These are phyloP conservation scores for Novymonas esmeraldas DNA, from an alignment of 208 protist species.

Conservation along the genomic window DNA sequence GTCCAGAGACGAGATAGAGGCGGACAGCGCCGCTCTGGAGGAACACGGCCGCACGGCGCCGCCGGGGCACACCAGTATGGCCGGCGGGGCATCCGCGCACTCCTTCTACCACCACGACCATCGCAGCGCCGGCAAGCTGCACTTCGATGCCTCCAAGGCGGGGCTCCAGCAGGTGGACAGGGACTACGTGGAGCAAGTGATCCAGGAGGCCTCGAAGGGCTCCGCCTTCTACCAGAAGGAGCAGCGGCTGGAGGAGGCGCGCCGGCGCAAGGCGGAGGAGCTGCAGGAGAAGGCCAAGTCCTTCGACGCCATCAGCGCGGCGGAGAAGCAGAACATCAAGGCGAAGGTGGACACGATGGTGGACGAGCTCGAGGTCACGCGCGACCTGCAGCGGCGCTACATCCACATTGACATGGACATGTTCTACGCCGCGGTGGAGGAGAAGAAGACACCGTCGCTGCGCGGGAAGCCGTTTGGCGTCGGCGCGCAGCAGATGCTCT, in stretches of 20 bases:
- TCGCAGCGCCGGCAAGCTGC: conserved; percentile 53
- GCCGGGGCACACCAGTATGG: neutral
- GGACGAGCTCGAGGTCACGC: conserved; percentile 63
- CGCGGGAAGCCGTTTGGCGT: conserved; percentile 94
- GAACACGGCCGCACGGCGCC: conserved; percentile 4
- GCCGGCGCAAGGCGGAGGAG: conserved; percentile 54
- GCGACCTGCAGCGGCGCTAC: conserved; percentile 70
- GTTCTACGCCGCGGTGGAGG: conserved; percentile 93
- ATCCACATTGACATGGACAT: conserved; percentile 95
- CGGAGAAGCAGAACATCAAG: conserved; percentile 48
- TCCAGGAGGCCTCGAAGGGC: conserved; percentile 75
- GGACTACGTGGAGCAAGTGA: conserved; percentile 81
- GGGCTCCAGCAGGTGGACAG: conserved; percentile 83
- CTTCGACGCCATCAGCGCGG: conserved; percentile 44
- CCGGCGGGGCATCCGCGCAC: no score
- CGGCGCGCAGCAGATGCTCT: conserved; percentile 92
- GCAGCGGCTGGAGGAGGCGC: conserved; percentile 58
- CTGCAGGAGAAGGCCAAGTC: conserved; percentile 59
- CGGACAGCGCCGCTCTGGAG: conserved; percentile 9
- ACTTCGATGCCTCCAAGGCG: conserved; percentile 79
- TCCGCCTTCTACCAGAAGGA: conserved; percentile 85
- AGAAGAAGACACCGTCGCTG: conserved; percentile 92
- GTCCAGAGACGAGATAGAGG: conserved; percentile 1
- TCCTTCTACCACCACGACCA: conserved; percentile 19
- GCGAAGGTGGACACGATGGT: conserved; percentile 56